Base-by-base conservation (phyloP, 805 yeast genomes). In the Candida arabinofermentans region DNA sequence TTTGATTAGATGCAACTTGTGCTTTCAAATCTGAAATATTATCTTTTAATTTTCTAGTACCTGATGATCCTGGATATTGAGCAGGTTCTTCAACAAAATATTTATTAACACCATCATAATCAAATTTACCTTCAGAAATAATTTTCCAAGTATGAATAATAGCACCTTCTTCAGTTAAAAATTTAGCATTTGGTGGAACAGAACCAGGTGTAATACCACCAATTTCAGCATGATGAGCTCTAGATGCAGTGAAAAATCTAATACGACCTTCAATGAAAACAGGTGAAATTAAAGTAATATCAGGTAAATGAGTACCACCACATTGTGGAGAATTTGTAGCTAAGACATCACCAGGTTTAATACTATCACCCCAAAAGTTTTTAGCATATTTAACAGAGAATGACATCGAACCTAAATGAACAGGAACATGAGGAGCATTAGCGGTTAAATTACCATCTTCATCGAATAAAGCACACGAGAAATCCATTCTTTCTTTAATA, bases 141-240 rank as follows among this genome's bases (percentile, higher is more conserved):
- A 91, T 69, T 44, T 85, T 71, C 58, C 83, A 90, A 1, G 93
- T 81, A 54, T 78, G 75, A 27, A 91, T 88, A 3, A 86, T 78
- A 2, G 96, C 96, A 34, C 97, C 98, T 64, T 90, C 97, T 57
- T 90, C 90, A 71, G 79, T 83, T 31, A 91, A 65, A 44, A 81
- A 80, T 54, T 81, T 86, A 2, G 96, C 87, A 57, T 84, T 81
- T 8, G 96, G 96, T 12, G 97, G 96, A 88, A 90, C 88, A 0
- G 95, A 84, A 1, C 97, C 97, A 1, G 97, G 96, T 27, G 87
- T 65, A 43, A 83, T 77, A 12, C 96, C 95, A 14, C 98, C 97
- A 56, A 91, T 90, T 62, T 90, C 98, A 6, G 96, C 90, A 65
- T 91, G 98, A 64, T 90, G 98, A 2, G 96, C 97, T 49, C 98